A percentile compares a stretch with the other conserved stretches of the same genome.
These are phyloP conservation scores for Penicillium vulpinum DNA, from an alignment of 2,329 filamentous ascomycete genomes.

Conservation along the genomic window DNA sequence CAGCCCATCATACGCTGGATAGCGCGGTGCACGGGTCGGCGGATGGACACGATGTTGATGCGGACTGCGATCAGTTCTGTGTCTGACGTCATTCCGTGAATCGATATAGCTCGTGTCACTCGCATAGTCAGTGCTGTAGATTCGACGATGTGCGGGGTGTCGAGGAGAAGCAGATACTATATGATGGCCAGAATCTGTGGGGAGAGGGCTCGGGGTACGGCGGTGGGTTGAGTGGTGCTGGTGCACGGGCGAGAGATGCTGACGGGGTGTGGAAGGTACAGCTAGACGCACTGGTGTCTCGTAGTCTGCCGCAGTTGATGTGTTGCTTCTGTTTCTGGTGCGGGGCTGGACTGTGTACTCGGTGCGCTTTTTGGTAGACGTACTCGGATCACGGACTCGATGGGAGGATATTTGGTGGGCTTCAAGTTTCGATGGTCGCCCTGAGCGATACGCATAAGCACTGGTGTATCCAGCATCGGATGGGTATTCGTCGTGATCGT, in stretches of 20 bases:
- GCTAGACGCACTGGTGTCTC: conserved; percentile 28
- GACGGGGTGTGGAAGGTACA: conserved; percentile 26
- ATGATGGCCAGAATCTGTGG: conserved; percentile 35
- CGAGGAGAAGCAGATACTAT: conserved; percentile 35
- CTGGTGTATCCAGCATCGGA: conserved; percentile 33
- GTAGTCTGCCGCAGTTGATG: conserved; percentile 31
- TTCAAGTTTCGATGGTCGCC: conserved; percentile 32
- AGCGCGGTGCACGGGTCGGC: conserved; percentile 26
- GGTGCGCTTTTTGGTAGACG: conserved; percentile 36
- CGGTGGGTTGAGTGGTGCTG: conserved; percentile 31
- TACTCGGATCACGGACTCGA: conserved; percentile 32
- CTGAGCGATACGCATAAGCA: conserved; percentile 30
- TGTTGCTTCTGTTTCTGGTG: conserved; percentile 37
- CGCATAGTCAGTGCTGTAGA: conserved; percentile 37
- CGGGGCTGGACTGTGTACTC: conserved; percentile 40
- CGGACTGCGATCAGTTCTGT: conserved; percentile 23
- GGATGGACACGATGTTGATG: conserved; percentile 25
- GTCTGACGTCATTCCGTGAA: conserved; percentile 22
- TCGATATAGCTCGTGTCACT: conserved; percentile 38
- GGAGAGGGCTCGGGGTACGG: conserved; percentile 35
- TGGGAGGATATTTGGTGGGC: conserved; percentile 36
- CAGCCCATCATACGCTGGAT: conserved; percentile 31
- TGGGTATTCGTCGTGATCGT: conserved; percentile 34
- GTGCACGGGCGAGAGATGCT: conserved; percentile 30
- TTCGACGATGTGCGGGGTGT: conserved; percentile 31